phyloP scores from a whole-genome alignment of 805 yeast species.

The Debaryomyces maramus region DNA sequence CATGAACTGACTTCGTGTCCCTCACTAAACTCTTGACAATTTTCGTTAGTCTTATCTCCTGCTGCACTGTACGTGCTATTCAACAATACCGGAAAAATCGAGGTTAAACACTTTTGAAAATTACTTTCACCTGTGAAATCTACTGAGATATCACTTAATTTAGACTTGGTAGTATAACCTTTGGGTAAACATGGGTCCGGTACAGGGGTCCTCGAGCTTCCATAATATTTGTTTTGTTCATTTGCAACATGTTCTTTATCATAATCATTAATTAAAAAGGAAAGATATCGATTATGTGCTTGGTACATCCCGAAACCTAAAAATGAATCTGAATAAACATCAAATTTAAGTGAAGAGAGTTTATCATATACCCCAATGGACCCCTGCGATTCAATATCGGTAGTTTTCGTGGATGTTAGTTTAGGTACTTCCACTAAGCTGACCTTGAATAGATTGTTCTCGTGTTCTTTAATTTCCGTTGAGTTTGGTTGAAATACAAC shows the following conservation, averaged over 20 bases:
- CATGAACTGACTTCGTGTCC: conserved; percentile 44
- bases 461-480: conserved; percentile 45
- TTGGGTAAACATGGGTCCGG: conserved; percentile 61
- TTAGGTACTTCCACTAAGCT: conserved; percentile 38
- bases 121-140: conserved; percentile 55
- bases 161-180: conserved; percentile 32
- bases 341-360: conserved; percentile 30
- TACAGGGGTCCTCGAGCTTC: conserved; percentile 27
- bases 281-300: conserved; percentile 49
- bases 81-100: conserved; percentile 47
- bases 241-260: conserved; percentile 15
- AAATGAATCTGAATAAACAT: conserved; percentile 55
- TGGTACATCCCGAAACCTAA: conserved; percentile 62
- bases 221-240: conserved; percentile 11
- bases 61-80: conserved; percentile 28
- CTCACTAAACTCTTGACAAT: conserved; percentile 34
- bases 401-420: conserved; percentile 10
- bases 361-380: conserved; percentile 13
- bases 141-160: conserved; percentile 24
- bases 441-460: conserved; percentile 46
- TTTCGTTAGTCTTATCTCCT: conserved; percentile 16
- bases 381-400: not conserved
- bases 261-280: conserved; percentile 29
- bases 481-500: conserved; percentile 60
- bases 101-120: conserved; percentile 46